These are phyloP conservation scores for Cutaneotrichosporon daszewskae DNA, from an alignment of 1,284 basidiomycete genomes.

Conservation along the genomic window DNA sequence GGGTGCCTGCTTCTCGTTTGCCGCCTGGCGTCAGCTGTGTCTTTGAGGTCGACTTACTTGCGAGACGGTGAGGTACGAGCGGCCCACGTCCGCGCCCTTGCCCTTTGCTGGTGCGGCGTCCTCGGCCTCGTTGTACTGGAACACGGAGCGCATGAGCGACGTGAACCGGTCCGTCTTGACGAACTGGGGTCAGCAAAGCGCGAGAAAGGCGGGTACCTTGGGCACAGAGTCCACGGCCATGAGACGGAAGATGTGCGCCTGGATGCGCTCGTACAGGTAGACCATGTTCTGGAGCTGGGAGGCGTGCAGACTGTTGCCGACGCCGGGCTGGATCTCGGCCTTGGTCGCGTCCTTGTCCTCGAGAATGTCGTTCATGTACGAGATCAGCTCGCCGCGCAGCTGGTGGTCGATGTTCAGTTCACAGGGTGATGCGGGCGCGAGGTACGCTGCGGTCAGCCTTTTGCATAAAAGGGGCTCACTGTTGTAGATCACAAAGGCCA, in stretches of 20 bases:
- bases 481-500: constrained; percentile 76
- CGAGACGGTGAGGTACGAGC: constrained; percentile 47
- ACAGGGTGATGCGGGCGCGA: constrained; percentile 88
- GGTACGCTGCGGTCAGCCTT: constrained; percentile 60
- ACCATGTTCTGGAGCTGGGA: constrained; percentile 94
- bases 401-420: constrained; percentile 99
- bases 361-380: constrained; percentile 84
- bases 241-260: constrained; percentile 90
- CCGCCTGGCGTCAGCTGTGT: constrained; percentile 1
- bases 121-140: constrained; percentile 24
- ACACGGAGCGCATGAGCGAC: constrained; percentile 28
- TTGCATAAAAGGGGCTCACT: constrained; percentile 26
- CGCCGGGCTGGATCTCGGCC: constrained; percentile 70
- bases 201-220: constrained; percentile 56
- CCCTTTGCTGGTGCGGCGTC: constrained; percentile 16
- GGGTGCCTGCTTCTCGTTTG: constrained; percentile 7
- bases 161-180: constrained; percentile 21
- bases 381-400: constrained; percentile 85
- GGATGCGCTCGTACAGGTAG: constrained; percentile 88
- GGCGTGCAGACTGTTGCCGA: constrained; percentile 61
- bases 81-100: constrained; percentile 11
- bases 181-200: constrained; percentile 18
- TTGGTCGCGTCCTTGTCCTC: constrained; percentile 57
- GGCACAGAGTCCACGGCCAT: constrained; percentile 98
- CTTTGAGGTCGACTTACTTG: constrained; percentile 18